Evolutionary conservation across 345 rosid genomes (phyloP).

Genomic region (Eucalyptus pauciflora): DNA sequence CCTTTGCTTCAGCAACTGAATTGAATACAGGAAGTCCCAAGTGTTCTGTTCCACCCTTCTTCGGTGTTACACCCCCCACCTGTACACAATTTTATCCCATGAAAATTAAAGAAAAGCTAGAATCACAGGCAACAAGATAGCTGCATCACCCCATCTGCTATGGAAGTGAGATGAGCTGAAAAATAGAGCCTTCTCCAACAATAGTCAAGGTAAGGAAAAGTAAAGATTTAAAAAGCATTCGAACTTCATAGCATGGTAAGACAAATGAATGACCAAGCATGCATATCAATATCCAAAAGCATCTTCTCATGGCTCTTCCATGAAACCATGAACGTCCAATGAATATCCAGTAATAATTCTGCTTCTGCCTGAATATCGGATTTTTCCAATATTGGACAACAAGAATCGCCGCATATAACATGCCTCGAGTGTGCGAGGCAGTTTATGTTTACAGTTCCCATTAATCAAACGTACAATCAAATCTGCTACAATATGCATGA

Average conservation of each 20-base stretch:
- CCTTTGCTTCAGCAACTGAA: constrained; percentile 88
- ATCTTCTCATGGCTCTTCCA: background rate
- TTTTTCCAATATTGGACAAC: background rate
- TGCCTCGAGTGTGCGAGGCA: background rate
- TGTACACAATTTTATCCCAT: constrained; percentile 1
- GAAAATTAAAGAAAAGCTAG: background rate
- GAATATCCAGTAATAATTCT: background rate
- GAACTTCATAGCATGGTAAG: background rate
- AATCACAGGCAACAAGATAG: background rate
- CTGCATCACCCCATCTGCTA: background rate
- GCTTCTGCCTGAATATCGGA: background rate
- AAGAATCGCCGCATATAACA: background rate
- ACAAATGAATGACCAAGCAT: background rate
- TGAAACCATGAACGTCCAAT: background rate
- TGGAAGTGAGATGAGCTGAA: background rate
- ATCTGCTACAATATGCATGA: background rate
- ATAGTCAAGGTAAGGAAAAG: background rate
- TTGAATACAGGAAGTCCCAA: constrained; percentile 93
- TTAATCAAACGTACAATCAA: background rate
- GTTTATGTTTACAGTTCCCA: background rate
- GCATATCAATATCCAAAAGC: background rate
- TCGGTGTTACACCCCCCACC: constrained; percentile 98
- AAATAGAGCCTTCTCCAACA: background rate
- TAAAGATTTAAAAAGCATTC: background rate
- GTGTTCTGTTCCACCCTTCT: constrained; percentile 97